Evolutionary conservation across 176 grass and related monocot genomes (phyloP).

Genomic region (Elaeis guineensis): DNA sequence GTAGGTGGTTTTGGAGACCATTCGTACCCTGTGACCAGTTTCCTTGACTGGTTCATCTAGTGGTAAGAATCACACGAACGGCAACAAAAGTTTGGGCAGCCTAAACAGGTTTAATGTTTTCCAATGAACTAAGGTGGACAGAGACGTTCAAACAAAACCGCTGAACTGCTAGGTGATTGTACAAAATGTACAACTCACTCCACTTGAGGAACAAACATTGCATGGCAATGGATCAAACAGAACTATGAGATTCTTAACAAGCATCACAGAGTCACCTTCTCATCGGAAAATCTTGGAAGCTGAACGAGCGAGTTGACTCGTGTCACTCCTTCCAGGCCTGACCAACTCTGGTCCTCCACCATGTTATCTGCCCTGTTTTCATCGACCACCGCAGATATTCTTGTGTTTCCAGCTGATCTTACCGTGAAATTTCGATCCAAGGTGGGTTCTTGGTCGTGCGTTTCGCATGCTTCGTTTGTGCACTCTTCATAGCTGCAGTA

Average conservation of each 20-base stretch:
- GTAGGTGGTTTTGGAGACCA: too few relatives aligned
- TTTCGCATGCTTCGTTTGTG: conserved; percentile 32
- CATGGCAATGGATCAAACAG: too few relatives aligned
- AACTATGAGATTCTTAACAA: neutral
- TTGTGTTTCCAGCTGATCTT: conserved; percentile 31
- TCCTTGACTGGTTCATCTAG: neutral
- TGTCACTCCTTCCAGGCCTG: conserved; percentile 75
- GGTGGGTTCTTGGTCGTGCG: conserved; percentile 35
- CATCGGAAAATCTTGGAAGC: conserved; percentile 80
- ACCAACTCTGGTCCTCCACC: conserved; percentile 46
- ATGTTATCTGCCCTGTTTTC: conserved; percentile 21
- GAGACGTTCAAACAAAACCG: neutral
- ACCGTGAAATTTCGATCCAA: conserved; percentile 72
- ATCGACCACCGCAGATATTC: conserved; percentile 21
- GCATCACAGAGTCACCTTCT: conserved; percentile 46
- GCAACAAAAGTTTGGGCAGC: neutral
- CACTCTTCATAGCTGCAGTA: conserved; percentile 42
- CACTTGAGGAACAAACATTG: conserved; percentile 29
- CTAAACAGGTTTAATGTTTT: neutral
- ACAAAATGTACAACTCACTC: conserved; percentile 40
- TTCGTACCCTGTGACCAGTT: too few relatives aligned
- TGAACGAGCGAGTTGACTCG: conserved; percentile 89
- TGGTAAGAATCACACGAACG: neutral
- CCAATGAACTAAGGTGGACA: neutral
- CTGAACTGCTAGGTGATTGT: conserved; percentile 2